Percentiles rank a stretch among this genome's conserved stretches.
phyloP scores from a whole-genome alignment of 176 grass and related monocot genomes.

The Aechmea fasciata region DNA sequence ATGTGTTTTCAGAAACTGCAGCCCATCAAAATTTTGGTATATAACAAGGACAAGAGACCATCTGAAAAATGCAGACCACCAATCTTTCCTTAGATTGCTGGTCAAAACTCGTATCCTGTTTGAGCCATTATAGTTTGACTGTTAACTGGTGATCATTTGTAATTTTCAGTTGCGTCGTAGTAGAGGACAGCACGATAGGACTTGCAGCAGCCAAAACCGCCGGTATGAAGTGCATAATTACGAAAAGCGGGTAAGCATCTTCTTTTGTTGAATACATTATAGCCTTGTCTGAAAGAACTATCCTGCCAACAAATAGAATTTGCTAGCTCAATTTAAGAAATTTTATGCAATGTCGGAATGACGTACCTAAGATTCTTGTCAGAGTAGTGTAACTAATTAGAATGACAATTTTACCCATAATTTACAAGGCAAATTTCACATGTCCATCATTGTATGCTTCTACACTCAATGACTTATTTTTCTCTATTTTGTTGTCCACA shows the following conservation, averaged over 20 bases:
- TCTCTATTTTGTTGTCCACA: constrained; percentile 20
- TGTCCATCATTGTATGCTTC: not conserved
- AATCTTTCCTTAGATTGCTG: too few relatives aligned
- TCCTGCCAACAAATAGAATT: not conserved
- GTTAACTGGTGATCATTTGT: not conserved
- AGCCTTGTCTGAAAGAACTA: not conserved
- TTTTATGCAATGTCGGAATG: not conserved
- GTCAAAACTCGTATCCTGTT: too few relatives aligned
- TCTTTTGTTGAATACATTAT: not conserved
- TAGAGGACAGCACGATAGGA: constrained; percentile 91
- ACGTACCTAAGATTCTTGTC: not conserved
- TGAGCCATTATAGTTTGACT: not conserved
- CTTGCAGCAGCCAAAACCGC: constrained; percentile 83
- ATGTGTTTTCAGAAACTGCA: not conserved
- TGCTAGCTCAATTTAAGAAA: not conserved
- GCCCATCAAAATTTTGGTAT: too few relatives aligned
- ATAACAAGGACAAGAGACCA: too few relatives aligned
- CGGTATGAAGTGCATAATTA: constrained; percentile 87
- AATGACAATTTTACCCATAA: not conserved
- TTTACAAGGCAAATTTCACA: too few relatives aligned
- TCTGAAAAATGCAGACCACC: too few relatives aligned
- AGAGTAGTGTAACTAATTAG: not conserved
- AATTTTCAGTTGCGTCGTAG: constrained; percentile 78
- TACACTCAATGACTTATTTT: constrained; percentile 3
- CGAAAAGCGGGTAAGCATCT: constrained; percentile 76